Evolutionary conservation across 2,329 filamentous ascomycete species (phyloP).

Genomic region (Ploettnerulaceae sp.): DNA sequence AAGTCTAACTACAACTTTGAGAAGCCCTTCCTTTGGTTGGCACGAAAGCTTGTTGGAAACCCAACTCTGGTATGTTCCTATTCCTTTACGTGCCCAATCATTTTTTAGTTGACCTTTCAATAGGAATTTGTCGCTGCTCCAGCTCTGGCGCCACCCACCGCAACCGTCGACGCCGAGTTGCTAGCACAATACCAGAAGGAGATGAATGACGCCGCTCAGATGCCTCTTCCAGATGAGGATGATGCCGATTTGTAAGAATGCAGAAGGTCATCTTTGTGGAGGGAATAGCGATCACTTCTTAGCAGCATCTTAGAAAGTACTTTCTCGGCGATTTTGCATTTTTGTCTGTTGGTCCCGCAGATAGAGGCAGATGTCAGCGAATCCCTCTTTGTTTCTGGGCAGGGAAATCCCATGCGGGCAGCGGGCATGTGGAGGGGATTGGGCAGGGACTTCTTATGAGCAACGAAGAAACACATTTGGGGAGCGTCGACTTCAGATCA

Average conservation of each 20-base stretch:
- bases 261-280: constrained; percentile 13
- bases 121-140: constrained; percentile 96
- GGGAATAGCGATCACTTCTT: constrained; percentile 24
- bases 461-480: constrained; percentile 27
- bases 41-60: constrained; percentile 97
- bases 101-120: constrained; percentile 8
- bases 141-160: constrained; percentile 90
- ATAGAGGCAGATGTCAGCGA: constrained; percentile 29
- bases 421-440: constrained; percentile 20
- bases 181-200: constrained; percentile 81
- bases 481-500: constrained; percentile 24
- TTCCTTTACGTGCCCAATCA: constrained; percentile 24
- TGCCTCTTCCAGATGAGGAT: constrained; percentile 92
- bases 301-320: constrained; percentile 35
- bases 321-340: constrained; percentile 33
- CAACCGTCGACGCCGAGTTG: constrained; percentile 78
- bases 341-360: constrained; percentile 26
- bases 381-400: constrained; percentile 27
- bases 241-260: constrained; percentile 57
- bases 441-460: constrained; percentile 24
- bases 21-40: constrained; percentile 99
- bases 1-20: constrained; percentile 99
- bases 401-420: constrained; percentile 26
- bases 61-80: constrained; percentile 62
- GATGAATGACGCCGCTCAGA: constrained; percentile 73